Conservation (phyloP, 2,329 filamentous ascomycete species). For the Zymoseptoria tritici region DNA sequence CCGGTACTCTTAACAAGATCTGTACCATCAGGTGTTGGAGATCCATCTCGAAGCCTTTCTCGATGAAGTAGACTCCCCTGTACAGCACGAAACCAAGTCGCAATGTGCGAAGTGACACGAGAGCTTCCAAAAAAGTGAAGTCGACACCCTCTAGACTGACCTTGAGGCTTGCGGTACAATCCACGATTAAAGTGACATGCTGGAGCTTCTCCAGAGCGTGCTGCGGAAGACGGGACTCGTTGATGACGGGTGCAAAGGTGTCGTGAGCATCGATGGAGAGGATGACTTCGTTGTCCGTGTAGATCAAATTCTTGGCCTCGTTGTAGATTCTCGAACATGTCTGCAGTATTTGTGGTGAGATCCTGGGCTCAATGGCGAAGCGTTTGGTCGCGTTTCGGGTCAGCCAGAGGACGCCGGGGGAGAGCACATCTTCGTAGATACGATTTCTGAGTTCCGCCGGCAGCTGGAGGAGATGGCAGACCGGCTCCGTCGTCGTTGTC, state of each 20-base stretch:
- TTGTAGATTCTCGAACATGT: slow-evolving; percentile 33
- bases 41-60: not conserved
- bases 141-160: slow-evolving; percentile 19
- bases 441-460: not conserved
- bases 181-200: slow-evolving; percentile 20
- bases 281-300: slow-evolving; percentile 38
- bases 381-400: slow-evolving; percentile 13
- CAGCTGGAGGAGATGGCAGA: not conserved
- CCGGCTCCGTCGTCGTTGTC: not conserved
- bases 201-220: slow-evolving; percentile 13
- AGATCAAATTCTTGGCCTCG: slow-evolving; percentile 38
- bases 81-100: not conserved
- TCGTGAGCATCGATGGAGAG: slow-evolving; percentile 21
- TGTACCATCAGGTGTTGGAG: not conserved
- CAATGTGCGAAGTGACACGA: slow-evolving; percentile 4
- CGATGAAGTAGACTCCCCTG: too few species aligned
- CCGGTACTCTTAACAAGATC: not conserved
- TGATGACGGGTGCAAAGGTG: slow-evolving; percentile 19
- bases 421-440: slow-evolving; percentile 14
- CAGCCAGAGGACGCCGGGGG: slow-evolving; percentile 15
- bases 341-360: slow-evolving; percentile 34
- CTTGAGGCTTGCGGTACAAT: slow-evolving; percentile 17
- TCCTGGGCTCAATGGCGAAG: slow-evolving; percentile 13
- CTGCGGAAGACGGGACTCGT: slow-evolving; percentile 18
- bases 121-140: slow-evolving; percentile 11